Conservation (phyloP, 2,329 filamentous ascomycete genomes). For the Drechslerella stenobrocha region DNA sequence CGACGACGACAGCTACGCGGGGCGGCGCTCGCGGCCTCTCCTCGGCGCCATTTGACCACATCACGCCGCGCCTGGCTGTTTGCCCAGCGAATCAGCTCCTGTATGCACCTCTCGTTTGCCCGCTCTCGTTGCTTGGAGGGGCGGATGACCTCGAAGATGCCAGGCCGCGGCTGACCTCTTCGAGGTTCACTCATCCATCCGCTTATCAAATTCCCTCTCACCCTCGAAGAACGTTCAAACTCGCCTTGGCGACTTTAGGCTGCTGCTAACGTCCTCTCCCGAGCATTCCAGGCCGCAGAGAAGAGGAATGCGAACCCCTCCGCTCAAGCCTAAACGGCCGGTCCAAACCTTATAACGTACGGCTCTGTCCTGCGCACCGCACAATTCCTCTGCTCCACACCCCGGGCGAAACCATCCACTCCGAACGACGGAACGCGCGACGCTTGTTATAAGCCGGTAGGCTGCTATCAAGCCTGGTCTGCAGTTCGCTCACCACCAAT, state of each 20-base stretch:
- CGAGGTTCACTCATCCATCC: no score
- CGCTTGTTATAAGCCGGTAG: not conserved
- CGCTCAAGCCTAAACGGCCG: not conserved
- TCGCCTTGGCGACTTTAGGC: not conserved
- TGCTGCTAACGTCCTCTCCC: not conserved
- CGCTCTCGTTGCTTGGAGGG: no score
- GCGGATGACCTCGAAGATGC: no score
- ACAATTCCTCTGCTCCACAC: not conserved
- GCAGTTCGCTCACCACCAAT: not conserved
- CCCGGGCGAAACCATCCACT: not conserved
- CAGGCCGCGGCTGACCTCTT: no score
- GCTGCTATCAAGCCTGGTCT: not conserved
- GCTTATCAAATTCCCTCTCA: not conserved
- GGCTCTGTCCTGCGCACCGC: not conserved
- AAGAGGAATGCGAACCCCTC: not conserved
- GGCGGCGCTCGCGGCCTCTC: no score
- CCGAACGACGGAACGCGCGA: no score
- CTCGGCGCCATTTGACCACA: no score
- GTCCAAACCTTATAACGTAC: not conserved
- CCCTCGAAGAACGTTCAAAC: not conserved
- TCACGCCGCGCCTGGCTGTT: no score
- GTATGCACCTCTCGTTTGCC: no score
- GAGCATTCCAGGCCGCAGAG: conserved; percentile 5
- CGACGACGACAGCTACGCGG: no score
- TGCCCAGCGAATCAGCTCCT: no score